Conservation (phyloP, 2,329 filamentous ascomycete species). For the Aspergillus chevalieri region DNA sequence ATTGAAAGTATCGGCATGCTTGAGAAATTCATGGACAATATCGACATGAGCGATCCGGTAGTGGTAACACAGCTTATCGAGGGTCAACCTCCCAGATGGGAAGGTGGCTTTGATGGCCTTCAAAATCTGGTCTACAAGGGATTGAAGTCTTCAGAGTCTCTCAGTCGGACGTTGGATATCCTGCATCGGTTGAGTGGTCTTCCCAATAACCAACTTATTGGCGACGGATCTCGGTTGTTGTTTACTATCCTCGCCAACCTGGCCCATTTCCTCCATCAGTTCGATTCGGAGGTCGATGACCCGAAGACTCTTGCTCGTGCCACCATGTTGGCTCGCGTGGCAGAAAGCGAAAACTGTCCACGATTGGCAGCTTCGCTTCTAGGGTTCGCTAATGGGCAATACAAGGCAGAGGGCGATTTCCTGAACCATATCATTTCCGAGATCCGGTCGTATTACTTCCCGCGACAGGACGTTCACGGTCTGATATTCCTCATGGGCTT, state of each 20-base stretch:
- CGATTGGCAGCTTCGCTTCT: constrained; percentile 64
- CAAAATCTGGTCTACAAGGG: constrained; percentile 87
- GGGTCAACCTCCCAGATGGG: constrained; percentile 78
- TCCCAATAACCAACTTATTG: constrained; percentile 73
- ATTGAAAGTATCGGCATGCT: constrained; percentile 88
- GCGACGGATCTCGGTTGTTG: constrained; percentile 73
- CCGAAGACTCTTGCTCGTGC: constrained; percentile 57
- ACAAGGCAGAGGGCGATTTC: constrained; percentile 67
- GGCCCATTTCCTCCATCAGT: constrained; percentile 72
- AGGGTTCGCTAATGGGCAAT: constrained; percentile 62
- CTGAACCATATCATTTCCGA: constrained; percentile 66
- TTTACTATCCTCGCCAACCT: constrained; percentile 89
- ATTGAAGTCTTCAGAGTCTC: constrained; percentile 74
- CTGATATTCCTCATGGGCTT: constrained; percentile 86
- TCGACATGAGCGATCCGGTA: constrained; percentile 67
- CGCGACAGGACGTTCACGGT: constrained; percentile 73
- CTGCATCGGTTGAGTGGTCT: constrained; percentile 73
- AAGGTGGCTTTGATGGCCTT: constrained; percentile 79
- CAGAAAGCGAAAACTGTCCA: constrained; percentile 64
- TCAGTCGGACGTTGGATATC: constrained; percentile 69
- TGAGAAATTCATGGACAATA: constrained; percentile 73
- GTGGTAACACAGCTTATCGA: constrained; percentile 68
- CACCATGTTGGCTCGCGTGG: constrained; percentile 63
- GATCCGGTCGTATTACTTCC: constrained; percentile 72
- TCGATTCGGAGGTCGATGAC: constrained; percentile 60